These are phyloP conservation scores for Pelargonium fulgidum DNA, from an alignment of 441 rosid species.

Conservation along the genomic window DNA sequence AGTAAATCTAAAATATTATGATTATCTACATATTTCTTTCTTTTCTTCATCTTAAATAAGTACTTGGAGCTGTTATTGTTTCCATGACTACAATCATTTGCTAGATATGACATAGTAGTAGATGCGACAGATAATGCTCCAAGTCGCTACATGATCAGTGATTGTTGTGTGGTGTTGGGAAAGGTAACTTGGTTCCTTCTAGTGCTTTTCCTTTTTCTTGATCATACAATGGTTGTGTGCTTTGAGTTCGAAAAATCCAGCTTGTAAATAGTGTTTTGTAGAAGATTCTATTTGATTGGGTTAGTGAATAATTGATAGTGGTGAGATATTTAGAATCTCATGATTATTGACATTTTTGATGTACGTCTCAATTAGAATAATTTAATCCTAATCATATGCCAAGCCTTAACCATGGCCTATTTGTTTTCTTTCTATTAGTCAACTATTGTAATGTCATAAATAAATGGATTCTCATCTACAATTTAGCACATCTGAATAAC, in stretches of 20 bases:
- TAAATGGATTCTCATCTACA: too few relatives aligned
- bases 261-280: too few relatives aligned
- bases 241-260: neutral
- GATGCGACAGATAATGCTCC: constrained; percentile 98
- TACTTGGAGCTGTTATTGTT: constrained; percentile 17
- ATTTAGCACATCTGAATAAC: too few relatives aligned
- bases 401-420: too few relatives aligned
- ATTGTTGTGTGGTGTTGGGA: constrained; percentile 85
- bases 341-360: too few relatives aligned
- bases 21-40: neutral
- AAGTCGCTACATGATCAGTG: constrained; percentile 93
- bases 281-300: too few relatives aligned
- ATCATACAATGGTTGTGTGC: neutral
- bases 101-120: constrained; percentile 73
- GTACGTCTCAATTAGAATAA: too few relatives aligned
- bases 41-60: neutral
- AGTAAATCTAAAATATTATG: neutral
- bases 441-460: too few relatives aligned
- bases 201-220: neutral
- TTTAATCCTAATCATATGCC: too few relatives aligned
- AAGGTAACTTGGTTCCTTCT: constrained; percentile 44
- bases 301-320: too few relatives aligned
- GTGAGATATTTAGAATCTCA: too few relatives aligned
- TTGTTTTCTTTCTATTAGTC: too few relatives aligned
- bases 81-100: constrained; percentile 32